Percentiles rank a stretch among this genome's conserved stretches.
Conservation (phyloP, 345 rosid species). For the Aethionema arabicum region DNA sequence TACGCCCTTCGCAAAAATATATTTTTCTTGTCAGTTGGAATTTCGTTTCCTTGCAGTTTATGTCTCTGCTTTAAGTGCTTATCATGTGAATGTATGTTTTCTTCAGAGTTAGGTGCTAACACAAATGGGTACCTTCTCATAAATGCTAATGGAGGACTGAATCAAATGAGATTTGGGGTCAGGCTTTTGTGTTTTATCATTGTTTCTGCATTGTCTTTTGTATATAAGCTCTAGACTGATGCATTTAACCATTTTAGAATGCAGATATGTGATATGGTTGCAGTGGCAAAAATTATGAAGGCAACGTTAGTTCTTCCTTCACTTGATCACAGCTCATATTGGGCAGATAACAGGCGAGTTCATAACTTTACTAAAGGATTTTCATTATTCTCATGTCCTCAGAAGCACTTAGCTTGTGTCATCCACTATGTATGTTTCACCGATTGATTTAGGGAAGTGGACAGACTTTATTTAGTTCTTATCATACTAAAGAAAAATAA, state of each 20-base stretch:
- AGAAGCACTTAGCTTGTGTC: constrained; percentile 9
- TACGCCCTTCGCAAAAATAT: constrained; percentile 29
- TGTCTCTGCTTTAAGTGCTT: constrained; percentile 27
- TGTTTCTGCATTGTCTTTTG: constrained; percentile 23
- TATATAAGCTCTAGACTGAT: constrained; percentile 40
- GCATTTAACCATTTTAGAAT: constrained; percentile 51
- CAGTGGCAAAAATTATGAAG: constrained; percentile 84
- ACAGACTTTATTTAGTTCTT: constrained; percentile 5
- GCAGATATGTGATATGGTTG: constrained; percentile 99
- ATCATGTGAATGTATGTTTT: constrained; percentile 3
- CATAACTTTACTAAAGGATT: not conserved
- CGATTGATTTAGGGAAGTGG: not conserved
- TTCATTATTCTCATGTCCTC: not conserved
- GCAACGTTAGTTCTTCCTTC: constrained; percentile 93
- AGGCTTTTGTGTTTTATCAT: constrained; percentile 47
- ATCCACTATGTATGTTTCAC: not conserved
- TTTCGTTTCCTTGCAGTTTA: not conserved
- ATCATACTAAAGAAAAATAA: constrained; percentile 3
- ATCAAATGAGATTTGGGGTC: constrained; percentile 99
- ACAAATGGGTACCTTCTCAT: constrained; percentile 84
- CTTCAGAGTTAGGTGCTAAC: constrained; percentile 63
- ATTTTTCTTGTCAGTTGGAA: constrained; percentile 14
- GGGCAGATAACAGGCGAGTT: constrained; percentile 87
- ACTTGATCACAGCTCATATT: constrained; percentile 86
- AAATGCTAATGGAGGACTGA: constrained; percentile 96